Percentiles rank a stretch among this genome's conserved stretches.
phyloP scores from a whole-genome alignment of 1,139 yeast species.

The Geotrichum candidum region DNA sequence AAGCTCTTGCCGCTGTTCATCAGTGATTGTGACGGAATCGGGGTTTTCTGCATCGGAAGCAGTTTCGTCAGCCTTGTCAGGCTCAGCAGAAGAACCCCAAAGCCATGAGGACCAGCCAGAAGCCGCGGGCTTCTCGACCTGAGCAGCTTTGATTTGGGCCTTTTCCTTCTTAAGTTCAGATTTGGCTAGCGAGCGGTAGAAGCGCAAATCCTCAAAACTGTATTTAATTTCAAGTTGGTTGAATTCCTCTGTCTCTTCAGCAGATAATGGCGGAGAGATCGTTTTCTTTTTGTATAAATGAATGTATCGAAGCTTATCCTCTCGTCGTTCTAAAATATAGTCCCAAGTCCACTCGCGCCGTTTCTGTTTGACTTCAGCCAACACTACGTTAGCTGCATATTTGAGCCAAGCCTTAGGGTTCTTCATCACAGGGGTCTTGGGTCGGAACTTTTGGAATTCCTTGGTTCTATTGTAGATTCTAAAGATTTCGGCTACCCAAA shows the following conservation, averaged over 20 bases:
- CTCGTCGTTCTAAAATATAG: conserved; percentile 61
- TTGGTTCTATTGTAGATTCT: conserved; percentile 74
- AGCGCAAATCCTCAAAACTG: conserved; percentile 71
- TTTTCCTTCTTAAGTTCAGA: conserved; percentile 56
- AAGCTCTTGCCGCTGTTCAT: conserved; percentile 55
- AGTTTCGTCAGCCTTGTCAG: conserved; percentile 11
- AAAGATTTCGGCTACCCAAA: conserved; percentile 76
- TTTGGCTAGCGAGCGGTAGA: conserved; percentile 78
- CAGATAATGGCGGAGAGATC: conserved; percentile 26
- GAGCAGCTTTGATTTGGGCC: conserved; percentile 21
- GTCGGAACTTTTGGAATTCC: conserved; percentile 67
- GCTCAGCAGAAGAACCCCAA: conserved; percentile 29
- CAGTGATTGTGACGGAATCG: conserved; percentile 36
- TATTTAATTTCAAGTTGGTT: conserved; percentile 53
- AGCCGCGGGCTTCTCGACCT: conserved; percentile 10
- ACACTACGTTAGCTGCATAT: conserved; percentile 69
- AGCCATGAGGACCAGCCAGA: conserved; percentile 36
- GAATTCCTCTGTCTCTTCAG: conserved; percentile 41
- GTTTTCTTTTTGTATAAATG: conserved; percentile 53
- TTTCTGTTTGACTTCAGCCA: conserved; percentile 73
- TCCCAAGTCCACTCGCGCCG: conserved; percentile 89
- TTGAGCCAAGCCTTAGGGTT: conserved; percentile 77
- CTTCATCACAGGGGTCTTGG: conserved; percentile 52
- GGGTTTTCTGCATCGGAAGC: conserved; percentile 23
- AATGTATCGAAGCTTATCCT: conserved; percentile 66